These are phyloP conservation scores for Candida railenensis DNA, from an alignment of 805 yeast genomes.

Conservation along the genomic window DNA sequence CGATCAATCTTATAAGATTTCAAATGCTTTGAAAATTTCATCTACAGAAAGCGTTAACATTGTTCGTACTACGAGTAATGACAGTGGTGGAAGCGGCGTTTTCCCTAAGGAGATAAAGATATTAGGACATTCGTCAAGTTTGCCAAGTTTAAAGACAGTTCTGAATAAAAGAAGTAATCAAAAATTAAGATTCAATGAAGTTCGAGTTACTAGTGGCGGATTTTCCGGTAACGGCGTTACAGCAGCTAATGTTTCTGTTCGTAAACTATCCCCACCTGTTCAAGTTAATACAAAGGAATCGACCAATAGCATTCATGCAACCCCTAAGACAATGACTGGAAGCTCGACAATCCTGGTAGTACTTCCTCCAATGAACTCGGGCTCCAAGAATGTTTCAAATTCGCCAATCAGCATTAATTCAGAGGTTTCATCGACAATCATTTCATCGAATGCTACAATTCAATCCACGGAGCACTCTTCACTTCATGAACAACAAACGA, in stretches of 20 bases:
- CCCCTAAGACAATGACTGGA: background rate
- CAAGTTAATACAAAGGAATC: background rate
- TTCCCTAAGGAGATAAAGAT: slow-evolving; percentile 10
- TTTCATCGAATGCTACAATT: slow-evolving; percentile 26
- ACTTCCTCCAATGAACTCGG: background rate
- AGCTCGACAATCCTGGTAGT: background rate
- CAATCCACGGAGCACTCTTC: slow-evolving; percentile 32
- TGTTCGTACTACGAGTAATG: slow-evolving; percentile 12
- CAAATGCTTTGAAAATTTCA: slow-evolving; percentile 40
- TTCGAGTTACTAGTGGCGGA: background rate
- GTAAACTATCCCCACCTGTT: slow-evolving; percentile 1
- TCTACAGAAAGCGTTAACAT: slow-evolving; percentile 23
- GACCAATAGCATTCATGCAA: background rate
- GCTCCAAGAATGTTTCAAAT: slow-evolving; percentile 10
- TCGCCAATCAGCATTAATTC: slow-evolving; percentile 29
- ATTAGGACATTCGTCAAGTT: slow-evolving; percentile 26
- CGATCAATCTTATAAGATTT: slow-evolving; percentile 42
- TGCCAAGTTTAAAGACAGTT: slow-evolving; percentile 21
- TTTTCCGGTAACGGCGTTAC: background rate
- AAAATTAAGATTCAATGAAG: slow-evolving; percentile 1
- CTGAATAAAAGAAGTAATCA: slow-evolving; percentile 2
- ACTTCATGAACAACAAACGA: slow-evolving; percentile 7
- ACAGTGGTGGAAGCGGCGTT: background rate
- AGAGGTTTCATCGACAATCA: slow-evolving; percentile 26
- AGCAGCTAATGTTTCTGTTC: background rate